A percentile compares a stretch with the other conserved stretches of the same genome.
phyloP scores from a whole-genome alignment of 1,139 yeast species.

The Yamadazyma dushanensis region DNA sequence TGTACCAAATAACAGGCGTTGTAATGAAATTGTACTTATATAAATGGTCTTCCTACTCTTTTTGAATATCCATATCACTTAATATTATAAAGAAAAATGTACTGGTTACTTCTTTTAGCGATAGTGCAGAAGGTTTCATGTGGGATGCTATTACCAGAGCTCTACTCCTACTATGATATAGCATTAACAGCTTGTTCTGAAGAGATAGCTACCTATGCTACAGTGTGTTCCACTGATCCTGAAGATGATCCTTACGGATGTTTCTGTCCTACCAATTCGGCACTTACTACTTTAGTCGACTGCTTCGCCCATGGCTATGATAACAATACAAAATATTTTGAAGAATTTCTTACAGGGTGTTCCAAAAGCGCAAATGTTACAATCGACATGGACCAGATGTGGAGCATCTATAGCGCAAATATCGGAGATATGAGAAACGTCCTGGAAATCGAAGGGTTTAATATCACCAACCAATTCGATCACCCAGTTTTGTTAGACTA shows the following conservation, averaged over 20 bases:
- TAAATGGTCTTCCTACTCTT: too few species aligned
- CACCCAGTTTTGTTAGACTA: constrained; percentile 15
- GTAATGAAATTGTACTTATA: too few species aligned
- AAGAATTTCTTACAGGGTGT: constrained; percentile 18
- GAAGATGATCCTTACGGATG: constrained; percentile 12
- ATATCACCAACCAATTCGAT: constrained; percentile 12
- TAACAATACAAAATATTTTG: constrained; percentile 15
- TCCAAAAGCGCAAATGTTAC: constrained; percentile 5
- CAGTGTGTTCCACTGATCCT: constrained; percentile 8
- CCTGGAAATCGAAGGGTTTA: constrained; percentile 7
- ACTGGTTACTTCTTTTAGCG: background rate
- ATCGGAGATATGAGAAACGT: constrained; percentile 10
- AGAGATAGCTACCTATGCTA: constrained; percentile 8
- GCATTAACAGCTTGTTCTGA: constrained; percentile 10
- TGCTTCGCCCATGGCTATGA: constrained; percentile 21
- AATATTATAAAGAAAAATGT: background rate
- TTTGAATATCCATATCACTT: too few species aligned
- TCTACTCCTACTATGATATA: constrained; percentile 7
- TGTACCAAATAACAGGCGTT: background rate
- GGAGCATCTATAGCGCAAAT: constrained; percentile 12
- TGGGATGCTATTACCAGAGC: background rate
- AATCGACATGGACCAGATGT: constrained; percentile 10
- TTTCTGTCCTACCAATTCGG: constrained; percentile 18
- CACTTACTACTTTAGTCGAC: constrained; percentile 22
- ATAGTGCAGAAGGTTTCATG: background rate